Evolutionary conservation across 75 land plant genomes (phyloP).

Genomic region (Isoetes taiwanensis): DNA sequence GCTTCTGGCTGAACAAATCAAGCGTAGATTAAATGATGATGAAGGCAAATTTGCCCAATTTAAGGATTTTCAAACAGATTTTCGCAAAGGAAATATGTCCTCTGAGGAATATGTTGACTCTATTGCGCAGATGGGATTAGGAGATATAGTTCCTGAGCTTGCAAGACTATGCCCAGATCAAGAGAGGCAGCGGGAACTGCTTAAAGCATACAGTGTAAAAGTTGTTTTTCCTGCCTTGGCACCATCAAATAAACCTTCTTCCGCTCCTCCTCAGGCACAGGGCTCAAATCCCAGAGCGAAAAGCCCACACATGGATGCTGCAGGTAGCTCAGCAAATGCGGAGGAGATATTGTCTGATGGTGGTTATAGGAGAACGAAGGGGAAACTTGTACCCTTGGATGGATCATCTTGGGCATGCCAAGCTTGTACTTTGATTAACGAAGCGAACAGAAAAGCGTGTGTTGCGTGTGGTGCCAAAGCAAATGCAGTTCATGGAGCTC

Average conservation of each 20-base stretch:
- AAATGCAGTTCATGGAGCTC: slow-evolving; percentile 12
- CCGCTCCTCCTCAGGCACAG: not conserved
- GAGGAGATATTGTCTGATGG: slow-evolving; percentile 72
- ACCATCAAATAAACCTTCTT: not conserved
- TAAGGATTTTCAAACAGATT: slow-evolving; percentile 54
- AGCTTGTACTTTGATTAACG: slow-evolving; percentile 24
- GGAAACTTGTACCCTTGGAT: slow-evolving; percentile 19
- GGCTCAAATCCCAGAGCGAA: not conserved
- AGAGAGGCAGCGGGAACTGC: slow-evolving; percentile 53
- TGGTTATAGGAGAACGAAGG: slow-evolving; percentile 65
- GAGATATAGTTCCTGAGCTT: slow-evolving; percentile 60
- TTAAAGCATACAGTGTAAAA: slow-evolving; percentile 37
- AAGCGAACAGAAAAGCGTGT: slow-evolving; percentile 8
- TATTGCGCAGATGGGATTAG: slow-evolving; percentile 59
- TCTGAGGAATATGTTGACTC: slow-evolving; percentile 29
- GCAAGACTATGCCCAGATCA: slow-evolving; percentile 87
- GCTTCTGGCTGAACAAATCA: slow-evolving; percentile 62
- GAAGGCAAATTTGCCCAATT: slow-evolving; percentile 58
- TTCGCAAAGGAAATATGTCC: slow-evolving; percentile 45
- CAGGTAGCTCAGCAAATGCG: slow-evolving; percentile 23
- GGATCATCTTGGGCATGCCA: slow-evolving; percentile 20
- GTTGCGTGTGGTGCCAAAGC: slow-evolving; percentile 24
- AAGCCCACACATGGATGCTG: slow-evolving; percentile 1
- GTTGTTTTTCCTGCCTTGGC: slow-evolving; percentile 7
- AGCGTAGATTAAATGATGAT: slow-evolving; percentile 43